Evolutionary conservation across 2,329 filamentous ascomycete genomes (phyloP), one percentile per base, ranked within the genome.

Genomic region (Penicillium sp.): DNA sequence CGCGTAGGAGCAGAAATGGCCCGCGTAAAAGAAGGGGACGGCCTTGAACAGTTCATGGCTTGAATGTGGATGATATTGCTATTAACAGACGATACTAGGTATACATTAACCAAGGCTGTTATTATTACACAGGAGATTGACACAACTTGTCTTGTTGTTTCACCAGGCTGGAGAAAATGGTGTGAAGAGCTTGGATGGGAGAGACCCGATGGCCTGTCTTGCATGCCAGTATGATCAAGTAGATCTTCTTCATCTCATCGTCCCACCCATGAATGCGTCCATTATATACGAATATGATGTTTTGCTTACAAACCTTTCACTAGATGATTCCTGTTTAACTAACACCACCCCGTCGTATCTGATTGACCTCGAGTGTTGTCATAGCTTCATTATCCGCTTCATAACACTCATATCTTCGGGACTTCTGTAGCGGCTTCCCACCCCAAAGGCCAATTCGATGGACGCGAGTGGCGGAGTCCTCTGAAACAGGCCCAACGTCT

Each of bases 321-420:
- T 4, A 10, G 4, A 19, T 42, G 19, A 40, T 16, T 2, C 45
- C 38, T 38, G 11, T 52, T 14, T 10, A 22, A 35, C 16, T 25
- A 35, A 3, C 49, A 37, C 35, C 51, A 40, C 51, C 51, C 13
- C 35, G 51, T 8, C 51, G 51, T 26, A 53, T 16, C 22, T 38
- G 19, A 40, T 28, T 40, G 1, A 8, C 16, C 19, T 53, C 51
- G 7, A 6, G 2, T 13, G 28, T 1, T 22, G 37, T 61, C 33
- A 58, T 46, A 33, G 26, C 16, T 30, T 61, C 51, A 19, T 55
- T 52, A 19, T 61, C 59, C 13, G 42, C 59, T 52, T 61, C 28
- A 38, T 53, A 55, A 13, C 55, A 54, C 46, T 61, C 55, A 52
- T 61, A 61, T 30, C 52, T 38, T 22, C 51, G 43, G 11, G 3